phyloP scores from a whole-genome alignment of 768 basidiomycete species.

The Termitomyces sp. region DNA sequence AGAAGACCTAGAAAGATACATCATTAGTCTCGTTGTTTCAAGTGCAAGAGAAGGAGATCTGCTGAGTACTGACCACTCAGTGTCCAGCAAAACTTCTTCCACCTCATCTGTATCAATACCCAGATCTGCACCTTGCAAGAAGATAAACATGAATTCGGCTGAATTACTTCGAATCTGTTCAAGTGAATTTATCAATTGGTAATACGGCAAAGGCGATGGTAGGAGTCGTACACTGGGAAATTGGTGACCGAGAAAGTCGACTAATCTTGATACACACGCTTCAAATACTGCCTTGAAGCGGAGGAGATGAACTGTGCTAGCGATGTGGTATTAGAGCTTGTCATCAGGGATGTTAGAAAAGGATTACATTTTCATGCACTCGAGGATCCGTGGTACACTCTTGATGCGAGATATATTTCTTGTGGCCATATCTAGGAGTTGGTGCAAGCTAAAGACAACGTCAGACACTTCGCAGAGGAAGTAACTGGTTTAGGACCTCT shows the following conservation, averaged over 20 bases:
- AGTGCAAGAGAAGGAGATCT: neutral
- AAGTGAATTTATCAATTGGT: neutral
- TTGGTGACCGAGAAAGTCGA: conserved; percentile 65
- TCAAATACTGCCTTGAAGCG: conserved; percentile 40
- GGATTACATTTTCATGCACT: conserved; percentile 77
- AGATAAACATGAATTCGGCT: conserved; percentile 78
- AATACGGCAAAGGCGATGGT: neutral
- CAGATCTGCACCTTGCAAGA: conserved; percentile 65
- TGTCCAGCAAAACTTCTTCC: conserved; percentile 71
- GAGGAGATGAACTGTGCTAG: conserved; percentile 64
- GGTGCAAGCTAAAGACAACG: conserved; percentile 37
- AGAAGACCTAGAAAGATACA: conserved; percentile 38
- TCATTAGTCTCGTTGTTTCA: neutral
- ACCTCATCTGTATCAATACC: conserved; percentile 58
- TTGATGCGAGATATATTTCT: conserved; percentile 67
- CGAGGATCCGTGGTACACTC: conserved; percentile 74
- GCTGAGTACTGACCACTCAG: conserved; percentile 80
- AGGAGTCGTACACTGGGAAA: conserved; percentile 65
- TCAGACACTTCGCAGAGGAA: conserved; percentile 3
- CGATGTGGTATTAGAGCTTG: neutral
- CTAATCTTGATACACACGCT: conserved; percentile 38
- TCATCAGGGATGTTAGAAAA: neutral
- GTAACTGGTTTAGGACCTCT: conserved; percentile 34
- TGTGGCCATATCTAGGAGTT: conserved; percentile 49
- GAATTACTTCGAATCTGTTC: conserved; percentile 73